Conservation (phyloP, 441 rosid genomes). For the Biscutella laevigata region DNA sequence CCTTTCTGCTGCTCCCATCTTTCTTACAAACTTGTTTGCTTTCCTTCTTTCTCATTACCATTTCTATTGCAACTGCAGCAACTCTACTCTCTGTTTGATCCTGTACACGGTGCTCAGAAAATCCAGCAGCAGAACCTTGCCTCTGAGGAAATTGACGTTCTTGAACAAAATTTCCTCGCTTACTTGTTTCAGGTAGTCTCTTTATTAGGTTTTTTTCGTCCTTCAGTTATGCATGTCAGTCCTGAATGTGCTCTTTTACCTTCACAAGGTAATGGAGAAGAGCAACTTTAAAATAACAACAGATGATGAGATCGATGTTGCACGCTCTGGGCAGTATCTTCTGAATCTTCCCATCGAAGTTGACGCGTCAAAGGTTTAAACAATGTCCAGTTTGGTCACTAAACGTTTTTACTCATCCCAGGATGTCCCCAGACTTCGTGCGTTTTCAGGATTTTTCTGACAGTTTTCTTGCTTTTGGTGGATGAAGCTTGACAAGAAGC, state of each 20-base stretch:
- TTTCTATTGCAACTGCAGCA: constrained; percentile 35
- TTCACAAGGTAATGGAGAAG: constrained; percentile 69
- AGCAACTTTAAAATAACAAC: constrained; percentile 67
- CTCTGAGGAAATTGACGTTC: constrained; percentile 50
- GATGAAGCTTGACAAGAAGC: constrained; percentile 72
- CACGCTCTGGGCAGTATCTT: constrained; percentile 69
- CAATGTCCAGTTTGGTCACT: not conserved
- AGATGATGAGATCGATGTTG: constrained; percentile 64
- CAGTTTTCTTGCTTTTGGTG: constrained; percentile 20
- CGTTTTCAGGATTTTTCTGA: not conserved
- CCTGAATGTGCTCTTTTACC: not conserved
- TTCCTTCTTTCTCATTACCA: not conserved
- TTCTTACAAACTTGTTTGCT: not conserved
- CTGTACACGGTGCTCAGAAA: constrained; percentile 51
- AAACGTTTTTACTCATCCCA: too few relatives aligned
- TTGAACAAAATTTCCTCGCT: constrained; percentile 53
- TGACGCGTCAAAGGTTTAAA: constrained; percentile 56
- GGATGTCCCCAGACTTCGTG: too few relatives aligned
- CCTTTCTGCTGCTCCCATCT: not conserved
- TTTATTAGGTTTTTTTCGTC: not conserved
- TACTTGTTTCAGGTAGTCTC: constrained; percentile 51
- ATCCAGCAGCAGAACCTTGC: constrained; percentile 55
- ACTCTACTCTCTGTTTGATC: constrained; percentile 70
- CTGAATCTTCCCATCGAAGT: constrained; percentile 75
- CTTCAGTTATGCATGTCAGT: not conserved